Base-by-base conservation (phyloP, 352 stramenopile species). In the Peronospora destructor region DNA sequence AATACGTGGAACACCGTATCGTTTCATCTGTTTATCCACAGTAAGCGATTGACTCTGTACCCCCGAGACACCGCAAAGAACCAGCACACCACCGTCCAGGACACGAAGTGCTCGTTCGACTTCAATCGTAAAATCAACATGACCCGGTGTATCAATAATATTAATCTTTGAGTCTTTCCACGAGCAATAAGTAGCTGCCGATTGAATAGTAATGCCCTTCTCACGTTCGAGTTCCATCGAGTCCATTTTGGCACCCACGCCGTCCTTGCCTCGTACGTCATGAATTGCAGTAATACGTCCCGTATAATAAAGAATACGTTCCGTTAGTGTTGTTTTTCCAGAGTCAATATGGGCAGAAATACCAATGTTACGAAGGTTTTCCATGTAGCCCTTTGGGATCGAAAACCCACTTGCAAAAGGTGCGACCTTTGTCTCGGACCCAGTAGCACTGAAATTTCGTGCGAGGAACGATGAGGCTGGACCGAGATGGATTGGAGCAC, bases 51-150 rank as follows among this genome's bases (percentile, higher is more conserved):
- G 97, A 40, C 83, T 97, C 76, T 99, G 96, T 40, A 99, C 97
- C 35, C 95, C 95, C 8, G 77, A 89, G 45, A 91, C 79, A 45
- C 81, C 83, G 45, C 84, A 95, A 29, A 98, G 84, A 49, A 97
- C 91, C 19, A 97, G 71, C 48, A 99, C 86, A 21, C 92, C 96
- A 21, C 97, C 97, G 71, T 99, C 97, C 25, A 99, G 69, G 36
- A 99, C 97, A 43, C 97, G 92, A 49, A 99, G 68, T 12, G 96
- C 95, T 25, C 96, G 86, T 73, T 99, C 96, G 29, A 95, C 85
- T 71, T 99, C 97, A 65, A 99, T 98, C 2, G 97, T 99, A 61
- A 99, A 99, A 72, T 99, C 97, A 29, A 99, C 96, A 83, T 99
- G 97, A 56, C 97, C 97, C 21, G 97, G 96, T 34, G 97, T 98